Evolutionary conservation across 352 stramenopile genomes (phyloP).

Genomic region (Pythium sp.): DNA sequence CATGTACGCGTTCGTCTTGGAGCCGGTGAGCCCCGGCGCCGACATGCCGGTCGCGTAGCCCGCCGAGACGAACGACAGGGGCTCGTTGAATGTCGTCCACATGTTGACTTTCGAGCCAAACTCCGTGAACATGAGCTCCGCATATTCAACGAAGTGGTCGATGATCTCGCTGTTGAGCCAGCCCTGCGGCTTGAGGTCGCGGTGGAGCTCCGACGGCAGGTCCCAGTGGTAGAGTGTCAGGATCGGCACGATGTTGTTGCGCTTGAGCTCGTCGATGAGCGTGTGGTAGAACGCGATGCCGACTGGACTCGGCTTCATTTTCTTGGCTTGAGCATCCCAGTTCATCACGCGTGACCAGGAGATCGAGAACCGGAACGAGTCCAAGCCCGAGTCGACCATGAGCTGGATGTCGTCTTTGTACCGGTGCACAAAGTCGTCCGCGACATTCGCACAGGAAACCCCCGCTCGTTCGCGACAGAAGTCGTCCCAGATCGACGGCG

Average conservation of each 20-base stretch:
- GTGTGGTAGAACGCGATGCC: not conserved
- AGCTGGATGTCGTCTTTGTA: slow-evolving; percentile 89
- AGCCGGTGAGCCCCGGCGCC: slow-evolving; percentile 34
- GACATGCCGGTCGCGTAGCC: slow-evolving; percentile 56
- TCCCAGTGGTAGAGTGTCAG: not conserved
- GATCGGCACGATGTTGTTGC: not conserved
- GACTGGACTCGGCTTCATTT: slow-evolving; percentile 21
- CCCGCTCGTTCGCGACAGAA: slow-evolving; percentile 64
- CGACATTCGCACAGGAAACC: slow-evolving; percentile 83
- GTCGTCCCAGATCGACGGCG: slow-evolving; percentile 90
- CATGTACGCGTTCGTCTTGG: slow-evolving; percentile 37
- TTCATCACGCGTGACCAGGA: slow-evolving; percentile 90
- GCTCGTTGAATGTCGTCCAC: slow-evolving; percentile 96
- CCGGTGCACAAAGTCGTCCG: slow-evolving; percentile 91
- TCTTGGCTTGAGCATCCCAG: slow-evolving; percentile 40
- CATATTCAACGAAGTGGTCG: slow-evolving; percentile 89
- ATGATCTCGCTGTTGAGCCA: slow-evolving; percentile 63
- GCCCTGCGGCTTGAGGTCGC: slow-evolving; percentile 68
- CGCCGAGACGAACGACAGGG: slow-evolving; percentile 54
- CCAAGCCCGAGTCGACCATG: slow-evolving; percentile 88
- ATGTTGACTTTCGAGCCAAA: slow-evolving; percentile 90
- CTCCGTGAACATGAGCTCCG: slow-evolving; percentile 85
- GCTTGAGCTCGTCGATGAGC: no score
- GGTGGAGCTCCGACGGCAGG: slow-evolving; percentile 45
- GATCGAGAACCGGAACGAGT: slow-evolving; percentile 93